Conservation (phyloP, 495 filamentous ascomycete species). For the Neurospora discreta region DNA sequence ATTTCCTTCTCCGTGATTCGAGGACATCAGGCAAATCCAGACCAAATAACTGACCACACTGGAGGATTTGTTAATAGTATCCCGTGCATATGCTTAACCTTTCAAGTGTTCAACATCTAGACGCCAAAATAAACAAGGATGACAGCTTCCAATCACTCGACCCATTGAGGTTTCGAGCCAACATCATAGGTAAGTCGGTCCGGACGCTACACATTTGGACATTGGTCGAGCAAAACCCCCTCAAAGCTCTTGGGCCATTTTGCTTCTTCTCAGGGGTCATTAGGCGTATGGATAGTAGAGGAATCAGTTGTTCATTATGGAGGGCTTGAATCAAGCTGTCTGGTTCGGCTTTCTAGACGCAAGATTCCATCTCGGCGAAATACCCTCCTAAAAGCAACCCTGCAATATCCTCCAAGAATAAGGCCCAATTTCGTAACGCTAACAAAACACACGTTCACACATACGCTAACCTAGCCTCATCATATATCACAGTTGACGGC, state of each 20-base stretch:
- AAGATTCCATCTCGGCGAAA: neutral
- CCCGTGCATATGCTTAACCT: slow-evolving; percentile 75
- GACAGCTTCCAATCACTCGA: slow-evolving; percentile 39
- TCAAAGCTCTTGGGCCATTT: neutral
- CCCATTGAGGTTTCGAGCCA: slow-evolving; percentile 67
- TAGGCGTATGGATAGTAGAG: neutral
- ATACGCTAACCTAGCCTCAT: neutral
- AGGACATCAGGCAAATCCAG: neutral
- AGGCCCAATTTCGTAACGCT: neutral
- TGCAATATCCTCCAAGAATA: neutral
- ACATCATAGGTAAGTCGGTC: slow-evolving; percentile 52
- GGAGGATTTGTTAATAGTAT: slow-evolving; percentile 37
- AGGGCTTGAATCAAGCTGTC: neutral
- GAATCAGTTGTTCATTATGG: neutral
- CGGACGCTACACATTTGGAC: neutral
- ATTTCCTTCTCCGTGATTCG: neutral
- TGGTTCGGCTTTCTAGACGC: neutral
- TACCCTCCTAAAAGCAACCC: neutral
- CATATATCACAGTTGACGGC: slow-evolving; percentile 23
- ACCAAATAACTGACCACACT: neutral
- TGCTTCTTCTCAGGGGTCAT: neutral
- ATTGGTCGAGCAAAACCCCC: neutral
- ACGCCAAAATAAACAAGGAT: slow-evolving; percentile 41
- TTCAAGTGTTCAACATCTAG: slow-evolving; percentile 57
- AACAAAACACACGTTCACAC: neutral